Percentiles rank a stretch among this genome's conserved stretches.
These are phyloP conservation scores for Isoetes engelmannii DNA, from an alignment of 83 land plant genomes.

Conservation along the genomic window DNA sequence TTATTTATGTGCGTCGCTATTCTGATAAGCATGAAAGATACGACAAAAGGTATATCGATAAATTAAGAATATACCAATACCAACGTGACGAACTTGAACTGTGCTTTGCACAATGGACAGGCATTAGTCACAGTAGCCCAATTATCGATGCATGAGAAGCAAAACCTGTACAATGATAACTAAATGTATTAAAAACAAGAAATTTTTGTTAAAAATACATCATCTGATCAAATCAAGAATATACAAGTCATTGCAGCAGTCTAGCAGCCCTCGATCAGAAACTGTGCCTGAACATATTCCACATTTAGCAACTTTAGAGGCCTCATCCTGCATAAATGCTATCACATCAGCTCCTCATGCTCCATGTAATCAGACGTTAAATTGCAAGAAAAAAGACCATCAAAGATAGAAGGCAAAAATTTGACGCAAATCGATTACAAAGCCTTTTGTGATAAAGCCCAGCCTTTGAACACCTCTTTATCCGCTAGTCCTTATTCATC, in stretches of 20 bases:
- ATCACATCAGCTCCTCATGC: too few relatives aligned
- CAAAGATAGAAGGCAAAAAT: too few relatives aligned
- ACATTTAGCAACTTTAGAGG: constrained; percentile 42
- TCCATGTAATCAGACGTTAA: too few relatives aligned
- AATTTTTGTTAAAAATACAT: background rate
- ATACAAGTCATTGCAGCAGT: constrained; percentile 69
- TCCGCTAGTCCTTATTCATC: too few relatives aligned
- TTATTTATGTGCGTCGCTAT: background rate
- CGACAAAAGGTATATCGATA: background rate
- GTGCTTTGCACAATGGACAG: constrained; percentile 68
- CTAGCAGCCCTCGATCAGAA: constrained; percentile 59
- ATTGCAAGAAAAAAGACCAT: too few relatives aligned
- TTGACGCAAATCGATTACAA: too few relatives aligned
- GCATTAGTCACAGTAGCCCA: constrained; percentile 77
- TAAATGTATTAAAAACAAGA: background rate
- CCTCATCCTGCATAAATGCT: constrained; percentile 18
- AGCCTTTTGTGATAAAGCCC: too few relatives aligned
- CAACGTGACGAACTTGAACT: constrained; percentile 63
- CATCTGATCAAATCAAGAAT: constrained; percentile 1
- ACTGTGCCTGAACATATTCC: constrained; percentile 63
- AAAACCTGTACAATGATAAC: constrained; percentile 50
- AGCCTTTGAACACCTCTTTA: too few relatives aligned
- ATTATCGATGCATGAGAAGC: constrained; percentile 74
- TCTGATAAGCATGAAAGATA: background rate
- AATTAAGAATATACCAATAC: constrained; percentile 36